These are phyloP conservation scores for Symbiodinium natans DNA, from an alignment of 73 alveolate species.

Conservation along the genomic window DNA sequence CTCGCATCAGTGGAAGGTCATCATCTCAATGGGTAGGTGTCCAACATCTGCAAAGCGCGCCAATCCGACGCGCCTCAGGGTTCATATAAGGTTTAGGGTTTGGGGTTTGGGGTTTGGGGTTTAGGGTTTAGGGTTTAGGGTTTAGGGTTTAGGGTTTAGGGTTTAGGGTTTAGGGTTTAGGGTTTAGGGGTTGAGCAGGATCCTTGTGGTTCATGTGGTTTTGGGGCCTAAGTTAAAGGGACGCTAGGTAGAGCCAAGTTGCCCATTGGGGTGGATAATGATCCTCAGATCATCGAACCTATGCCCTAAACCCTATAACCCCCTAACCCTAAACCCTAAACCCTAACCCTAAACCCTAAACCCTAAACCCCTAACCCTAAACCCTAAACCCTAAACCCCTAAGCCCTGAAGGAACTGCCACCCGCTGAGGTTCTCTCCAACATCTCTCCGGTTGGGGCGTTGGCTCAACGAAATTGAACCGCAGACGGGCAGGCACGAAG, in stretches of 20 bases:
- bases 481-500: too few species aligned
- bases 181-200: too few species aligned
- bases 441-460: too few species aligned
- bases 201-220: not conserved
- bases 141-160: not conserved
- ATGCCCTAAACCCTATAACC: too few species aligned
- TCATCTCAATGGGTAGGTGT: not conserved
- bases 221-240: not conserved
- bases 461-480: too few species aligned
- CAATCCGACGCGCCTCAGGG: too few species aligned
- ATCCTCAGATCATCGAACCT: slow-evolving; percentile 9
- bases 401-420: too few species aligned
- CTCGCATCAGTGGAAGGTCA: not conserved
- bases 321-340: too few species aligned
- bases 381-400: too few species aligned
- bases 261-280: slow-evolving; percentile 40
- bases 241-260: not conserved
- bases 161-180: not conserved
- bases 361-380: too few species aligned
- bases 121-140: not conserved
- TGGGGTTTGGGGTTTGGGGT: not conserved
- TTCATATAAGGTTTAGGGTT: not conserved
- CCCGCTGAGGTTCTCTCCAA: too few species aligned
- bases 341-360: too few species aligned
- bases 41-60: not conserved